Conservation (phyloP, 495 filamentous ascomycete species). For the Trichoderma parareesei region DNA sequence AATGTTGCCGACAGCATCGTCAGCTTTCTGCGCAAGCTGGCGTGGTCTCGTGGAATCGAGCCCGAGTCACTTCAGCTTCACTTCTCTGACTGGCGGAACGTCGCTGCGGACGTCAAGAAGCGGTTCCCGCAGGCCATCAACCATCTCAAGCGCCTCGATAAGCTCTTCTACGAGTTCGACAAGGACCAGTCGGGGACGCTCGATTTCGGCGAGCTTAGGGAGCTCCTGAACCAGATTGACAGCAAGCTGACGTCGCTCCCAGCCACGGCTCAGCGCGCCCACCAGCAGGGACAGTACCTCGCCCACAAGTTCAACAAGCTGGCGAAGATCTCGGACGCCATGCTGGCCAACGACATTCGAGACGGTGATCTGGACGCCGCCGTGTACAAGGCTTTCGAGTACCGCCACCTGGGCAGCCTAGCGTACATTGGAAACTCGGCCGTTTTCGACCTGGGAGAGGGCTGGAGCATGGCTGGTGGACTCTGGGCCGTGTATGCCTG, state of each 20-base stretch:
- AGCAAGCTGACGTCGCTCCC: slow-evolving; percentile 79
- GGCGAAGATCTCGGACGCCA: slow-evolving; percentile 66
- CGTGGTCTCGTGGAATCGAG: slow-evolving; percentile 86
- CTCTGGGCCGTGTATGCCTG: slow-evolving; percentile 93
- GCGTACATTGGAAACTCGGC: slow-evolving; percentile 96
- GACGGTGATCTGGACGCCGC: slow-evolving; percentile 90
- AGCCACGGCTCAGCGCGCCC: slow-evolving; percentile 90
- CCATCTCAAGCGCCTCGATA: slow-evolving; percentile 83
- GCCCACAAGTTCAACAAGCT: slow-evolving; percentile 92
- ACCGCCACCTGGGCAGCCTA: slow-evolving; percentile 82
- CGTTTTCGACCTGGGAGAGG: slow-evolving; percentile 74
- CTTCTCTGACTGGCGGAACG: slow-evolving; percentile 78
- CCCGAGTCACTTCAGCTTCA: slow-evolving; percentile 74
- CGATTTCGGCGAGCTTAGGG: slow-evolving; percentile 83
- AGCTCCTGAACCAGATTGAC: slow-evolving; percentile 84
- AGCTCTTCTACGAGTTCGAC: slow-evolving; percentile 85
- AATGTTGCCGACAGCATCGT: slow-evolving; percentile 84
- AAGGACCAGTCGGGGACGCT: slow-evolving; percentile 86
- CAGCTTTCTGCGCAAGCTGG: slow-evolving; percentile 77
- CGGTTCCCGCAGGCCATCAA: slow-evolving; percentile 89
- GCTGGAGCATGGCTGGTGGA: slow-evolving; percentile 73
- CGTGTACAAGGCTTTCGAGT: slow-evolving; percentile 93
- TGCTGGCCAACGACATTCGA: slow-evolving; percentile 67
- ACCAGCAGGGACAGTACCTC: slow-evolving; percentile 94
- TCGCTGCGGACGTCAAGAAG: slow-evolving; percentile 74